Percentiles rank a stretch among this genome's conserved stretches.
phyloP scores from a whole-genome alignment of 352 stramenopile species.

The Peronospora farinosa region DNA sequence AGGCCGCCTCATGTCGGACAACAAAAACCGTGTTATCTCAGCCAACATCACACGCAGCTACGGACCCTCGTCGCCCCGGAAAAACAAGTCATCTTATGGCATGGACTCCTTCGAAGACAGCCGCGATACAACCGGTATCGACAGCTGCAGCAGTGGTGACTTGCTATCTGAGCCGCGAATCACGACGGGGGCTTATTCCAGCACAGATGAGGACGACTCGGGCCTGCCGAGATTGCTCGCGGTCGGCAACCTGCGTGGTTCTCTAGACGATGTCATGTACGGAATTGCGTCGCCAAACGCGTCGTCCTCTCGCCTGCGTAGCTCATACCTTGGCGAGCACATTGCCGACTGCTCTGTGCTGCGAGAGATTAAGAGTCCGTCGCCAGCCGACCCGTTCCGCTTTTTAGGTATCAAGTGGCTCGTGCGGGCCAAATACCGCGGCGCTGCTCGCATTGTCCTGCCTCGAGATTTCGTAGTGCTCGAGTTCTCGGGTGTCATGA shows the following conservation, averaged over 20 bases:
- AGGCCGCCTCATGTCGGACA: conserved; percentile 13
- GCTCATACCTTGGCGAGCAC: conserved; percentile 47
- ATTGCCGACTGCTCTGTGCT: conserved; percentile 45
- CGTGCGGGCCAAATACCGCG: conserved; percentile 35
- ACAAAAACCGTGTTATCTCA: conserved; percentile 10
- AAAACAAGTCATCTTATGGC: conserved; percentile 8
- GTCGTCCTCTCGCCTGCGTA: conserved; percentile 29
- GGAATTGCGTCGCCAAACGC: conserved; percentile 39
- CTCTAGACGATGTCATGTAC: conserved; percentile 59
- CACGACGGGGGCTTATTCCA: conserved; percentile 18
- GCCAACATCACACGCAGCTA: conserved; percentile 9
- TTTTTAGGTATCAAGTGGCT: conserved; percentile 61
- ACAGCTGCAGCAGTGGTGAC: conserved; percentile 21
- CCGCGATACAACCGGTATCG: conserved; percentile 18
- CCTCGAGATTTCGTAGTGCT: conserved; percentile 51
- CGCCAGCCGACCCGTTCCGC: conserved; percentile 35
- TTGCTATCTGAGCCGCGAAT: conserved; percentile 20
- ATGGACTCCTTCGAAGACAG: conserved; percentile 20
- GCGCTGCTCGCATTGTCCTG: conserved; percentile 29
- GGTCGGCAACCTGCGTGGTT: conserved; percentile 33
- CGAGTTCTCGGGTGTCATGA: conserved; percentile 46
- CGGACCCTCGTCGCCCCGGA: conserved; percentile 13
- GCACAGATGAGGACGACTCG: conserved; percentile 15
- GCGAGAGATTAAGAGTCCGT: conserved; percentile 36
- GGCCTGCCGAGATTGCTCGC: conserved; percentile 36